Base-by-base conservation (phyloP, 345 rosid genomes). In the Eucalyptus lansdowneana region DNA sequence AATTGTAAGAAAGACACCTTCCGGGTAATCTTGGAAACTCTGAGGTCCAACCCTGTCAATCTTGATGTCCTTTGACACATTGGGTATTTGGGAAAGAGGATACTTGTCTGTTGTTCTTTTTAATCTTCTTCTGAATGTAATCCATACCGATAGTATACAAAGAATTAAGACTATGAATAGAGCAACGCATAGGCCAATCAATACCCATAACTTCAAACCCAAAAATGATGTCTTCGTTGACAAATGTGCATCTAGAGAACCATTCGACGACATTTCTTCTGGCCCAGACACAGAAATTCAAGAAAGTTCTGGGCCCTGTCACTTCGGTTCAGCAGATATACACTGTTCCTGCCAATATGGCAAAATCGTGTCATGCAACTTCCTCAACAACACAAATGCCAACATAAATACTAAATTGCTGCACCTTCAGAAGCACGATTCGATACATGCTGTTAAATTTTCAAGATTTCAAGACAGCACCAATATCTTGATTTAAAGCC, bases 171-270 rank as follows among this genome's bases (percentile, higher is more conserved):
- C 91, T 81, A 98, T 96, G 93, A 96, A 96, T 42, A 91, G 93
- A 87, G 95, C 97, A 65, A 98, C 98, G 19, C 95, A 93, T 89
- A 96, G 88, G 76, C 99, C 95, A 51, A 98, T 95, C 95, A 97
- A 92, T 86, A 96, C 99, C 99, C 99, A 98, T 81, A 97, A 90
- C 89, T 97, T 96, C 80, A 98, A 90, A 93, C 99, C 99, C 89
- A 98, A 94, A 92, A 97, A 87, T 13, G 96, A 91, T 44, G 98
- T 95, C 93, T 93, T 98, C 95, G 94, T 94, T 8, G 99, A 95
- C 88, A 98, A 91, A 80, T 96, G 96, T 31, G 96, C 92, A 89
- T 95, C 96, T 90, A 98, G 90, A 58, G 95, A 93, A 91, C 92
- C 93, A 88, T 94, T 94, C 58, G 96, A 91, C 21, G 96, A 91